These are phyloP conservation scores for Grosmannia serpens DNA, from an alignment of 2,329 filamentous ascomycete species.

Conservation along the genomic window DNA sequence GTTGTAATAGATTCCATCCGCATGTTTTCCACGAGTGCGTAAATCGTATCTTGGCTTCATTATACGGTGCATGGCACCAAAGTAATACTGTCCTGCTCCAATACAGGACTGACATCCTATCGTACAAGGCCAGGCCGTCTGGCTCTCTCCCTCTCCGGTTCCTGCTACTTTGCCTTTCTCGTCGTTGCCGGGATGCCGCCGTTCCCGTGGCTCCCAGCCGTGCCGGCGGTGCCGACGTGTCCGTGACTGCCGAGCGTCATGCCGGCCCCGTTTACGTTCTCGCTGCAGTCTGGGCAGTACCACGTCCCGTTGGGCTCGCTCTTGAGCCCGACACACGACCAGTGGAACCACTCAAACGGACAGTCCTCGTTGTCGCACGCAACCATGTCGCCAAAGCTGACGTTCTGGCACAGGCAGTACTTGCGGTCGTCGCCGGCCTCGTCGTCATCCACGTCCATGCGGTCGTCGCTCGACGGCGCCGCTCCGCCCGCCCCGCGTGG, in stretches of 20 bases:
- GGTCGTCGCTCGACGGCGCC: constrained; percentile 35
- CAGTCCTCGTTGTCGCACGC: constrained; percentile 77
- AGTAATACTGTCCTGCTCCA: no score
- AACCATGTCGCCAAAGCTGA: constrained; percentile 81
- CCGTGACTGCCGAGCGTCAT: constrained; percentile 20
- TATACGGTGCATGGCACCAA: no score
- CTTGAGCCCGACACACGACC: constrained; percentile 59
- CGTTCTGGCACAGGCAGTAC: constrained; percentile 74
- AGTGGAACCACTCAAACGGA: constrained; percentile 81
- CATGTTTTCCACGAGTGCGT: not conserved
- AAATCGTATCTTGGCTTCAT: no score
- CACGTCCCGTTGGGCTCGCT: constrained; percentile 56
- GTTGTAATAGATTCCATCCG: constrained; percentile 1
- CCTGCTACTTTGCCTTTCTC: constrained; percentile 9
- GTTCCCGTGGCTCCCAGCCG: not conserved
- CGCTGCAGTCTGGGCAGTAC: constrained; percentile 53
- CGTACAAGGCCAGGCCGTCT: no score
- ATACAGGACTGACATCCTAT: no score
- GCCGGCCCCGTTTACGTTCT: constrained; percentile 27
- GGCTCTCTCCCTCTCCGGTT: not conserved
- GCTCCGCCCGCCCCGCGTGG: not conserved
- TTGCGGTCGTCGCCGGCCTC: constrained; percentile 68
- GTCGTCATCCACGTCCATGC: constrained; percentile 48
- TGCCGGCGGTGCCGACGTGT: not conserved
- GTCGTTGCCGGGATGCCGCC: not conserved